A percentile compares a stretch with the other conserved stretches of the same genome.
Evolutionary conservation across 2,329 filamentous ascomycete genomes (phyloP).

Genomic region (Pseudogymnoascus sp.): DNA sequence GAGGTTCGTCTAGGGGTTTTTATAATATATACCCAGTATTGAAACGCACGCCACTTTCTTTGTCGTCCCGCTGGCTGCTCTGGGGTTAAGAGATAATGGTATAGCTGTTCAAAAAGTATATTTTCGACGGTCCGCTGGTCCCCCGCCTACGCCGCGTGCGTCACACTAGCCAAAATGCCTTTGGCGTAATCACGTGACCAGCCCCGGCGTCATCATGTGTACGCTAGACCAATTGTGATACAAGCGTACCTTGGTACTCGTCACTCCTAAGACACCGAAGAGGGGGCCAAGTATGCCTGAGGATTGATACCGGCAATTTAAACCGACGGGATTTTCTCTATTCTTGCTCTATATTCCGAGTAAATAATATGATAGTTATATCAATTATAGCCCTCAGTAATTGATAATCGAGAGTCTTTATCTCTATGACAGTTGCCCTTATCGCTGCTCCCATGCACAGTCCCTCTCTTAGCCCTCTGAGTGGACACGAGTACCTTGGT

Average conservation of each 20-base stretch:
- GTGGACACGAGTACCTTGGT: neutral
- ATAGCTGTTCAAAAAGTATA: neutral
- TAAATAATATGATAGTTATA: too few species aligned
- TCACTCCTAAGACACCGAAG: neutral
- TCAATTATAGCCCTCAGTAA: too few species aligned
- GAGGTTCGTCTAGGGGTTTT: neutral
- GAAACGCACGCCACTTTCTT: neutral
- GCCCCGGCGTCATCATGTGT: neutral
- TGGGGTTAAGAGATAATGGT: neutral
- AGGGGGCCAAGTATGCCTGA: neutral
- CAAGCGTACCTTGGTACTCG: slow-evolving; percentile 2
- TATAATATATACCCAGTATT: neutral
- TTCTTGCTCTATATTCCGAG: too few species aligned
- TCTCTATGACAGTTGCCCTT: too few species aligned
- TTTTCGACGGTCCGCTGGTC: neutral
- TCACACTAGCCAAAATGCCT: neutral
- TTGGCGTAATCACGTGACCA: neutral
- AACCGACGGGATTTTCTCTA: too few species aligned
- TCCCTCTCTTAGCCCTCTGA: neutral
- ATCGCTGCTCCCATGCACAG: too few species aligned
- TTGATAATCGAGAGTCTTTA: too few species aligned
- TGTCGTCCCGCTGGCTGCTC: neutral
- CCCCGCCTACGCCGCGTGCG: slow-evolving; percentile 2
- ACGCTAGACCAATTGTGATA: neutral
- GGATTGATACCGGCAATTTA: neutral